Base-by-base conservation (phyloP, 257 asterid species). In the Solanum pimpinellifolium region DNA sequence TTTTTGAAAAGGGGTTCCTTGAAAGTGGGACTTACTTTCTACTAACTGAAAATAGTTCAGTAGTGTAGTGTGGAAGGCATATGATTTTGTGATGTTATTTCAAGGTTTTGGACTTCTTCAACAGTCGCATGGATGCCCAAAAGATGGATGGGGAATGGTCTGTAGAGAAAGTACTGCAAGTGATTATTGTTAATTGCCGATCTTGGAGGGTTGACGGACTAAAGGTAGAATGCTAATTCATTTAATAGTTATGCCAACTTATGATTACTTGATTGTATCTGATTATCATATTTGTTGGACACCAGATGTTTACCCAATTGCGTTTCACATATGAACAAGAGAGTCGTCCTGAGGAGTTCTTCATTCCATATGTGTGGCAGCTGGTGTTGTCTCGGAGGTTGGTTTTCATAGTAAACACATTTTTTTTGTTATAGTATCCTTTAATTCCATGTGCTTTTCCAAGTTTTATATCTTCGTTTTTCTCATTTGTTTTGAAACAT, bases 131-230 rank as follows among this genome's bases (percentile, higher is more conserved):
- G 90, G 98, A 95, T 94, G 92, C 96, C 41, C 98, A 93, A 46
- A 87, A 93, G 82, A 87, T 70, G 90, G 98, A 94, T 12, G 95
- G 95, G 66, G 98, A 95, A 83, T 95, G 98, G 98, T 96, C 98
- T 11, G 99, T 96, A 78, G 99, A 96, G 92, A 96, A 94, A 92
- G 98, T 94, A 86, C 97, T 96, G 83, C 92, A 95, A 91, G 91
- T 94, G 89, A 94, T 96, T 85, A 87, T 93, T 56, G 92, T 90
- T 84, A 93, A 95, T 88, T 94, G 98, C 88, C 91, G 98, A 89
- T 94, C 95, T 85, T 96, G 99, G 99, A 93, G 98, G 90, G 99
- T 98, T 72, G 99, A 95, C 88, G 98, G 99, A 90, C 92, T 96
- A 94, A 95, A 95, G 97, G 98, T 95, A 86, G 20, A 88, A 56